A percentile compares a stretch with the other conserved stretches of the same genome.
These are phyloP conservation scores for Fonsecaea pedrosoi DNA, from an alignment of 2,329 filamentous ascomycete genomes.

Conservation along the genomic window DNA sequence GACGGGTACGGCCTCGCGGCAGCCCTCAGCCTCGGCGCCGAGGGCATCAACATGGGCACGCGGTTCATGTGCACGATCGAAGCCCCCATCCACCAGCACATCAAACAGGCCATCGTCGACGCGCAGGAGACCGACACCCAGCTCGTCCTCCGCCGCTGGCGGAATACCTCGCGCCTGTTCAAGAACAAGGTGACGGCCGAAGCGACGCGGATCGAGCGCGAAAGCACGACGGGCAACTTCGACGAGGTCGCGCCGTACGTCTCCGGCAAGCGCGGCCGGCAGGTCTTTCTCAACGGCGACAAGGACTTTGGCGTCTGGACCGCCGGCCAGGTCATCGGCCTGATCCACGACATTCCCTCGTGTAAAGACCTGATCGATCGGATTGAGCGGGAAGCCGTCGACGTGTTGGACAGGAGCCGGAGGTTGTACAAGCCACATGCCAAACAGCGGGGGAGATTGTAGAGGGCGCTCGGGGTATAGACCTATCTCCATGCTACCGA, in stretches of 20 bases:
- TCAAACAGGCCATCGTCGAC: slow-evolving; percentile 88
- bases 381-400: neutral
- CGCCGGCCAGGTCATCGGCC: slow-evolving; percentile 86
- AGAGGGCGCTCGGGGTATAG: too few species aligned
- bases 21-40: slow-evolving; percentile 83
- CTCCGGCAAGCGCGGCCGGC: slow-evolving; percentile 83
- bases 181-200: slow-evolving; percentile 78
- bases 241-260: slow-evolving; percentile 83
- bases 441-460: too few species aligned
- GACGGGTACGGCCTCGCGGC: slow-evolving; percentile 91
- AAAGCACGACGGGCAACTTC: slow-evolving; percentile 80
- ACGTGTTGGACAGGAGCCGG: too few species aligned
- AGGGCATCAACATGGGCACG: slow-evolving; percentile 97
- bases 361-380: neutral
- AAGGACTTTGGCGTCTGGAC: slow-evolving; percentile 93
- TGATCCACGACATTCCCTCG: slow-evolving; percentile 69
- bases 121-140: slow-evolving; percentile 85
- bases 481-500: too few species aligned
- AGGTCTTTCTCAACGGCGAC: slow-evolving; percentile 94
- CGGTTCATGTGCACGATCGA: slow-evolving; percentile 95
- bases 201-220: slow-evolving; percentile 62
- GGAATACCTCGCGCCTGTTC: slow-evolving; percentile 85
- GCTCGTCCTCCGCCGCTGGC: slow-evolving; percentile 85
- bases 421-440: too few species aligned
- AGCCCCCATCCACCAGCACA: slow-evolving; percentile 87